Evolutionary conservation across 768 basidiomycete species (phyloP), one percentile per base, ranked within the genome.

Genomic region (Epithele typhae): DNA sequence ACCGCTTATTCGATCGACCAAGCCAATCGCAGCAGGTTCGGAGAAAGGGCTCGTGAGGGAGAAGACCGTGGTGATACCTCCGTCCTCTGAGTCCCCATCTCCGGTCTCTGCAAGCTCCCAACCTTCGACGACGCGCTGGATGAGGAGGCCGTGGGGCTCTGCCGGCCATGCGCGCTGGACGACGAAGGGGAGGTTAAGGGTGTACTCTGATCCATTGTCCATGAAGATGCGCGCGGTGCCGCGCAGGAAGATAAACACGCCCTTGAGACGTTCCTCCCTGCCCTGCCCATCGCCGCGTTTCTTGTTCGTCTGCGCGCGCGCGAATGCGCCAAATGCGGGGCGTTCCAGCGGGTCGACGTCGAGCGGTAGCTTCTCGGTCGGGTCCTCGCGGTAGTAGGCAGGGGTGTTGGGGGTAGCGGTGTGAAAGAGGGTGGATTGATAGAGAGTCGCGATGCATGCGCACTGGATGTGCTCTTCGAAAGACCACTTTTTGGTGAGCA

Each of bases 111-210:
- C 71, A 5, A 83, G 59, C 60, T 92, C 89, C 5, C 70, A 68
- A 1, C 76, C 71, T 54, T 87, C 86, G 39, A 89, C 69, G 4
- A 79, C 77, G 22, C 90, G 73, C 56, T 92, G 86, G 35, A 92
- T 77, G 68, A 92, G 72, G 19, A 92, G 76, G 1, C 90, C 90
- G 52, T 87, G 82, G 1, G 90, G 90, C 47, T 71, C 73, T 18
- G 89, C 67, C 4, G 89, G 80, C 88, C 87, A 91, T 1, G 85
- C 89, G 50, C 73, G 78, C 30, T 83, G 74, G 3, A 89, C 85
- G 47, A 88, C 76, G 59, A 92, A 92, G 0, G 90, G 90, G 4
- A 92, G 67, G 23, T 84, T 78, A 60, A 90, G 84, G 1, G 85
- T 86, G 57, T 82, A 88, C 54, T 89, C 83, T 25, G 75, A 58